Conservation (phyloP, 306 rosid genomes). For the Cucurbita moschata region DNA sequence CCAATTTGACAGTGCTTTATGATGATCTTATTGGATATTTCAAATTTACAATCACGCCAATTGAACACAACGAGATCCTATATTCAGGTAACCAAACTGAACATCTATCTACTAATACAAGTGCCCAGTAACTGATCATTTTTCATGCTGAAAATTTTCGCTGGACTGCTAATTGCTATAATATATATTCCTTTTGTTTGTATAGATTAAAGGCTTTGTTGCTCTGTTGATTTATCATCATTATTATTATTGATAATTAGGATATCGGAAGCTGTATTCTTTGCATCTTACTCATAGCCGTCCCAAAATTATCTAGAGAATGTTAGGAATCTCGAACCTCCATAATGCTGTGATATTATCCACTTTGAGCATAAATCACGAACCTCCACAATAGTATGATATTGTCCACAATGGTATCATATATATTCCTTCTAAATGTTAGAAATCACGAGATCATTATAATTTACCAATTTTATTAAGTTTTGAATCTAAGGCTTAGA, state of each 20-base stretch:
- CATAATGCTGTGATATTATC: too few species aligned
- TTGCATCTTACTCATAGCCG: neutral
- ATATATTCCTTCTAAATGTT: too few species aligned
- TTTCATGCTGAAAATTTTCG: neutral
- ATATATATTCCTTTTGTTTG: neutral
- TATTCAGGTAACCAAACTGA: neutral
- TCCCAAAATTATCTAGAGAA: neutral
- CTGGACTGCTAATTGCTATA: neutral
- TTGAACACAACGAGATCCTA: neutral
- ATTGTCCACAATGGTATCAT: too few species aligned
- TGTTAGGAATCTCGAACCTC: too few species aligned
- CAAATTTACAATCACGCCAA: neutral
- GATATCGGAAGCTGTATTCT: neutral
- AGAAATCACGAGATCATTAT: too few species aligned
- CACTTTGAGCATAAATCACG: too few species aligned
- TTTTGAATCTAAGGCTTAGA: neutral
- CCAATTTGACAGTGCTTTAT: constrained; percentile 10
- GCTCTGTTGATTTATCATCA: neutral
- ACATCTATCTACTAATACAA: neutral
- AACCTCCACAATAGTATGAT: too few species aligned
- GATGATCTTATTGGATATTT: neutral
- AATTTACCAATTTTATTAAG: neutral
- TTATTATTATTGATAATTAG: neutral
- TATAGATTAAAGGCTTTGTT: neutral
- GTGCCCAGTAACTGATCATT: neutral